Evolutionary conservation across 2,329 filamentous ascomycete genomes (phyloP), one percentile per base, ranked within the genome.

Genomic region (Colletotrichum lupini): DNA sequence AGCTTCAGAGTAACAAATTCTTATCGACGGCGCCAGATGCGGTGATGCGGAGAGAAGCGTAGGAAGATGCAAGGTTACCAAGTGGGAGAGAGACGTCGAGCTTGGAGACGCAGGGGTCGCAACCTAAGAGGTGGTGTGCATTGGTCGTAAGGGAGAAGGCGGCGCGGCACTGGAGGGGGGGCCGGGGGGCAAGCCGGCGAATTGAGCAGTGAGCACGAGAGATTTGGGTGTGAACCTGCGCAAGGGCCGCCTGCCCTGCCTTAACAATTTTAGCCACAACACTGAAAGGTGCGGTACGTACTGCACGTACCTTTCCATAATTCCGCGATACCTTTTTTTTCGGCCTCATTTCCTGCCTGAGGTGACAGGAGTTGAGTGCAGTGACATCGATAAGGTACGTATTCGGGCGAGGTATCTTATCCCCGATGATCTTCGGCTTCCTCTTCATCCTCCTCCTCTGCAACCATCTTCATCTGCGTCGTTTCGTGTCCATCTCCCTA

Each of bases 11-110:
- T 9, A 9, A 22, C n/a, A 26, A 19, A 32, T 8, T 42, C 16
- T 42, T 42, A 8, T 42, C 37, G 37, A 42, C 22, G 49, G 14
- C 30, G 46, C 16, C 46, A 55, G 28, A 5, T n/a, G 46, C 46
- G 22, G 28, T 37, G 61, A 58, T 67, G 69, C 42, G 30, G 69
- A 69, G 70, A 32, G 14, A 62, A 42, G 19, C 42, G n/a, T 22
- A 4, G 24, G 22, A 32, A 37, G 53, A 53, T 42, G 28, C 64
- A 52, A 32, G 26, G 26, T 22, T 67, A 52, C 59, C 70, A 73
- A 66, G 70, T 70, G 70, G 70, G 6, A 49, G 24, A 46, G 14
- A 32, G 32, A 30, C 14, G 19, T 30, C 37, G 26, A 55, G 24
- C 19, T 16, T 16, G 28, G 19, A 52, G 61, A 58, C 16, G 61